Conservation (phyloP, 768 basidiomycete species). For the Fistulinella prunicolor region DNA sequence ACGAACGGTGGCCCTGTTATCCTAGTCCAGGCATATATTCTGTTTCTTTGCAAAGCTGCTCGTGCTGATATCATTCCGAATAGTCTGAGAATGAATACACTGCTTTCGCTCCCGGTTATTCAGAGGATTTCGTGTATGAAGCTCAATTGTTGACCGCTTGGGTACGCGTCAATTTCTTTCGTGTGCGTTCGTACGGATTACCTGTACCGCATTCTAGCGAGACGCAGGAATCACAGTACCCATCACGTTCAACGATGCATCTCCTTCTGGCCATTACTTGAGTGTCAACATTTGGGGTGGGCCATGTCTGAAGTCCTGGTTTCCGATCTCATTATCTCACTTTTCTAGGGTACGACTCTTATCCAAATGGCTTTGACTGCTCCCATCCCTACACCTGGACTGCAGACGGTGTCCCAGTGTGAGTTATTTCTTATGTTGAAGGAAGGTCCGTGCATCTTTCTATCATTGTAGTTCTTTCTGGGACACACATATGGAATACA, state of each 20-base stretch:
- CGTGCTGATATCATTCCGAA: neutral
- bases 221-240: conserved; percentile 45
- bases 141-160: conserved; percentile 31
- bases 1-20: conserved; percentile 58
- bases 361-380: conserved; percentile 56
- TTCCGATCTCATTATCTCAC: neutral
- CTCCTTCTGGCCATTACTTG: conserved; percentile 44
- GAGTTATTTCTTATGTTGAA: neutral
- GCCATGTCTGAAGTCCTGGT: neutral
- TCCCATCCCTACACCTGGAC: conserved; percentile 45
- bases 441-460: neutral
- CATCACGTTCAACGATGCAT: conserved; percentile 46
- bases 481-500: conserved; percentile 36
- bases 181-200: conserved; percentile 1
- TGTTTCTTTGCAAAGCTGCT: conserved; percentile 29
- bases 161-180: conserved; percentile 9
- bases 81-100: conserved; percentile 57
- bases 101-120: conserved; percentile 32
- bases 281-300: conserved; percentile 48
- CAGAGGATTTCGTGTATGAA: conserved; percentile 45
- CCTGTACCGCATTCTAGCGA: conserved; percentile 28
- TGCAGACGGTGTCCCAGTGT: conserved; percentile 42
- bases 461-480: conserved; percentile 28
- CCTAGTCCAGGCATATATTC: conserved; percentile 26
- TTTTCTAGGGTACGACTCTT: conserved; percentile 26